phyloP scores from a whole-genome alignment of 129 eudicot genomes.

The Centella asiatica region DNA sequence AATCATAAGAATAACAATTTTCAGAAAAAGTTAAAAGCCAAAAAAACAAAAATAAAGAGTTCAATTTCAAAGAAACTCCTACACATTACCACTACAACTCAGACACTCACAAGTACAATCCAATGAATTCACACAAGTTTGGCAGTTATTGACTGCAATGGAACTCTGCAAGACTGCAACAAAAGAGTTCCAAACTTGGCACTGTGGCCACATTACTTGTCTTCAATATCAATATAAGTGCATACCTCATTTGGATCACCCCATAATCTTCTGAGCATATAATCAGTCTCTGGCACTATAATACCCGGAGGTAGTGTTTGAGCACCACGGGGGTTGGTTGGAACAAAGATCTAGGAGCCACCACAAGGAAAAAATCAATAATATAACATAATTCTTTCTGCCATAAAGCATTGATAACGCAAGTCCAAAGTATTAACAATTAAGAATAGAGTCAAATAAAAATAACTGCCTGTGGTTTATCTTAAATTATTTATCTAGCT shows the following conservation, averaged over 20 bases:
- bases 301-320: constrained; percentile 77
- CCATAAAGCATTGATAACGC: neutral
- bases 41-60: no score
- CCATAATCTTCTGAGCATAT: constrained; percentile 67
- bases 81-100: neutral
- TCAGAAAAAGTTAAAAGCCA: no score
- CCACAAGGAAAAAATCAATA: neutral
- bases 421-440: no score
- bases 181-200: neutral
- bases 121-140: no score
- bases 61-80: no score
- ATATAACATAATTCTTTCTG: no score
- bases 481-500: no score
- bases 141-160: neutral
- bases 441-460: no score
- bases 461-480: no score
- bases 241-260: constrained; percentile 78
- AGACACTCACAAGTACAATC: neutral
- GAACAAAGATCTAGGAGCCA: constrained; percentile 51
- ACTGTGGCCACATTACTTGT: neutral
- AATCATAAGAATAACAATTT: no score
- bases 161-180: no score
- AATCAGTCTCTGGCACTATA: constrained; percentile 65
- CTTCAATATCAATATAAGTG: constrained; percentile 3
- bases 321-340: constrained; percentile 86